A percentile compares a stretch with the other conserved stretches of the same genome.
Evolutionary conservation across 139 green algal species (phyloP).

Genomic region (Diplosphaera chodatii): DNA sequence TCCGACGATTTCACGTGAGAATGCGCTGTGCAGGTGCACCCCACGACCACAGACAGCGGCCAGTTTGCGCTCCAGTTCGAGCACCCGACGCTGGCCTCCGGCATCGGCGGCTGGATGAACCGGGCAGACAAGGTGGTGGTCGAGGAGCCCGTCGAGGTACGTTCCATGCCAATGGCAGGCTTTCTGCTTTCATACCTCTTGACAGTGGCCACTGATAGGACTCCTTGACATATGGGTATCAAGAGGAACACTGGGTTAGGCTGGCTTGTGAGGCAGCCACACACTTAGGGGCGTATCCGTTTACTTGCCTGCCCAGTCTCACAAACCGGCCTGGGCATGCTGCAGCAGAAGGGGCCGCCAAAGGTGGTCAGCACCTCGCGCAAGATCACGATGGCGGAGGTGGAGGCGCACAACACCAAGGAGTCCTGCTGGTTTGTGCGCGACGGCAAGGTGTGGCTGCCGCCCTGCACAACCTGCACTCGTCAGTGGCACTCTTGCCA

Average conservation of each 20-base stretch:
- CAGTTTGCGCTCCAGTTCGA: constrained; percentile 57
- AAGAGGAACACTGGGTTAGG: too few relatives aligned
- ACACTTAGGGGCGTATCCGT: too few relatives aligned
- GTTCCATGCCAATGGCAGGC: too few relatives aligned
- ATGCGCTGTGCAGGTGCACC: constrained; percentile 41
- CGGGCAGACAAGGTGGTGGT: constrained; percentile 9
- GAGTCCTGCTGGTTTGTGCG: constrained; percentile 90
- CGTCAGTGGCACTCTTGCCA: too few relatives aligned
- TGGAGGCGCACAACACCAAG: constrained; percentile 53
- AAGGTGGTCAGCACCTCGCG: constrained; percentile 6
- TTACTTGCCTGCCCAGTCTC: too few relatives aligned
- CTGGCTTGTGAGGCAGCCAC: too few relatives aligned
- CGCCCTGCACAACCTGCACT: too few relatives aligned
- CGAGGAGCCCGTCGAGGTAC: neutral
- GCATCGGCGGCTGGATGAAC: constrained; percentile 58
- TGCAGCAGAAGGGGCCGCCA: constrained; percentile 19
- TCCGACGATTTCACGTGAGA: too few relatives aligned
- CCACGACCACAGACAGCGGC: neutral
- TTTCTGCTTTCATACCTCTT: too few relatives aligned
- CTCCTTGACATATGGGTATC: too few relatives aligned
- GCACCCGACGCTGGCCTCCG: constrained; percentile 60
- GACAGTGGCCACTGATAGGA: too few relatives aligned
- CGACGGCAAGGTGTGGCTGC: constrained; percentile 83
- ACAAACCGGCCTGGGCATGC: neutral
- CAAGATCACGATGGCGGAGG: constrained; percentile 20